Conservation (phyloP, 768 basidiomycete genomes). For the Russula emetica region DNA sequence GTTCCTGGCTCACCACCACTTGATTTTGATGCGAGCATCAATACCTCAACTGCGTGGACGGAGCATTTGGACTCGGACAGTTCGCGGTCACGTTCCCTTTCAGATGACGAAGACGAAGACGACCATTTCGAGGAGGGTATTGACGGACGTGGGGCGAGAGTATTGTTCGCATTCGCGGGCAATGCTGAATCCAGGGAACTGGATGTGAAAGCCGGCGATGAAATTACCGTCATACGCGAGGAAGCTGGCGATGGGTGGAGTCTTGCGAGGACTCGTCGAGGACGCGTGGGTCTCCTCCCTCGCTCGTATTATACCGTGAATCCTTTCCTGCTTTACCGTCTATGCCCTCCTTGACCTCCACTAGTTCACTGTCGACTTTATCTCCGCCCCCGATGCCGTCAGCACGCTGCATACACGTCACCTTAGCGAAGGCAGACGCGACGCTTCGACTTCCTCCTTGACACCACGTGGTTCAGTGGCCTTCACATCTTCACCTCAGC, state of each 20-base stretch:
- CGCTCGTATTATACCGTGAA: slow-evolving; percentile 68
- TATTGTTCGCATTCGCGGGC: slow-evolving; percentile 70
- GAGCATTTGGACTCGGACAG: slow-evolving; percentile 46
- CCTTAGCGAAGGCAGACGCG: slow-evolving; percentile 31
- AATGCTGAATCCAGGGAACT: slow-evolving; percentile 73
- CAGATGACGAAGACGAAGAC: slow-evolving; percentile 39
- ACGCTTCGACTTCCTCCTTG: slow-evolving; percentile 43
- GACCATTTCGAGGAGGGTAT: slow-evolving; percentile 35
- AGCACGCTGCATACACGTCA: slow-evolving; percentile 33
- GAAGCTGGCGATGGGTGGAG: slow-evolving; percentile 79
- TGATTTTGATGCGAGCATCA: slow-evolving; percentile 73
- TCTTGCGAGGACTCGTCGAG: slow-evolving; percentile 49
- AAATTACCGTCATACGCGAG: slow-evolving; percentile 65
- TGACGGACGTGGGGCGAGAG: slow-evolving; percentile 53
- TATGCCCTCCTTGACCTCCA: slow-evolving; percentile 14
- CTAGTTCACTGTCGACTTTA: slow-evolving; percentile 66
- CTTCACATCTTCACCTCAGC: slow-evolving; percentile 27
- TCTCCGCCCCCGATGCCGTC: slow-evolving; percentile 43
- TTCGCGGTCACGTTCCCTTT: slow-evolving; percentile 41
- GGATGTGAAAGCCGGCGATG: slow-evolving; percentile 62
- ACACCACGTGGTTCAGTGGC: slow-evolving; percentile 46
- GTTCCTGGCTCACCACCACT: slow-evolving; percentile 6
- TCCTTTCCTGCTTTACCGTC: slow-evolving; percentile 14
- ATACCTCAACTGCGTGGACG: slow-evolving; percentile 75
- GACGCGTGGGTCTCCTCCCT: slow-evolving; percentile 66